These are phyloP conservation scores for Yamadazyma scolyti DNA, from an alignment of 805 yeast species.

Conservation along the genomic window DNA sequence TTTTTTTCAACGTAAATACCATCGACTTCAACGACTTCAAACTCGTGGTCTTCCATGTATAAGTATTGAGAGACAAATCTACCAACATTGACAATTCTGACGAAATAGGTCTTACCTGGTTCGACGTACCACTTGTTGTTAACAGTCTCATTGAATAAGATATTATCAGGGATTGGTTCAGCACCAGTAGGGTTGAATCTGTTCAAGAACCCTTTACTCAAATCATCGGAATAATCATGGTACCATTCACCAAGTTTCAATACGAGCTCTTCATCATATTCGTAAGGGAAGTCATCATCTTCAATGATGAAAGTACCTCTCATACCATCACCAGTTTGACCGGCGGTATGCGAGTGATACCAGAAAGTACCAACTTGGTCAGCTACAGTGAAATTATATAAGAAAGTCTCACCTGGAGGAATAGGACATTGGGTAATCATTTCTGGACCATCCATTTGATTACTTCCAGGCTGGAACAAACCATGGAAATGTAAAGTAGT, in stretches of 20 bases:
- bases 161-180: constrained; percentile 72
- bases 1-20: constrained; percentile 58
- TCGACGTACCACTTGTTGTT: constrained; percentile 54
- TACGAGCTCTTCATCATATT: constrained; percentile 59
- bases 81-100: constrained; percentile 65
- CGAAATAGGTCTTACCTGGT: constrained; percentile 58
- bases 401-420: constrained; percentile 67
- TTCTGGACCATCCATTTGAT: constrained; percentile 89
- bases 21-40: constrained; percentile 41
- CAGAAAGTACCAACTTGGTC: constrained; percentile 88
- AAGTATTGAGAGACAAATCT: constrained; percentile 64
- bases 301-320: constrained; percentile 76
- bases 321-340: constrained; percentile 94
- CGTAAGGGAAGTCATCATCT: constrained; percentile 53
- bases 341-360: constrained; percentile 93
- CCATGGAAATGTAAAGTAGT: constrained; percentile 95
- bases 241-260: constrained; percentile 63
- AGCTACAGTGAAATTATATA: constrained; percentile 85
- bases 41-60: constrained; percentile 39
- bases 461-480: constrained; percentile 71
- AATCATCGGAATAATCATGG: constrained; percentile 47
- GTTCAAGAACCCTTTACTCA: constrained; percentile 48
- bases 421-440: constrained; percentile 88
- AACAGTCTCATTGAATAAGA: constrained; percentile 62
- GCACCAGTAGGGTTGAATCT: constrained; percentile 82